phyloP scores from a whole-genome alignment of 345 rosid genomes.

The Linum usitatissimum region DNA sequence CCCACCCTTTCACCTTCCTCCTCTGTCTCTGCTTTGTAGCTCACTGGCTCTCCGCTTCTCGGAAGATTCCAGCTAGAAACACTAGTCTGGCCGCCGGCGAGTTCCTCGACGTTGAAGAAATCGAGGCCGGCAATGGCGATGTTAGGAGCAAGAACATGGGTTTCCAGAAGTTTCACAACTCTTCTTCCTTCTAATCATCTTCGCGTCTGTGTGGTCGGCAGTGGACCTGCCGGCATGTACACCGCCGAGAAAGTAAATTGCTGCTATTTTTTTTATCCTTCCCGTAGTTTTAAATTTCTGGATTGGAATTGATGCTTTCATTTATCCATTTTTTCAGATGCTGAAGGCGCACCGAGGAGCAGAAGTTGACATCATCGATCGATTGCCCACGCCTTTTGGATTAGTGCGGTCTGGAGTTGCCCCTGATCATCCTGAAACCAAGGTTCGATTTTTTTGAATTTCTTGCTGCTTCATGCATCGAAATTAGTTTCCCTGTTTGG shows the following conservation, averaged over 20 bases:
- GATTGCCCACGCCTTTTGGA: conserved; percentile 84
- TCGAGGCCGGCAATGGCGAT: not conserved
- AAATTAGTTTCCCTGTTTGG: not conserved
- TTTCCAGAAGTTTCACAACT: not conserved
- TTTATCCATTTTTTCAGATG: conserved; percentile 28
- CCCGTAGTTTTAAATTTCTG: too few species aligned
- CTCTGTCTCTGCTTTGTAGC: too few species aligned
- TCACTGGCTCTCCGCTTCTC: too few species aligned
- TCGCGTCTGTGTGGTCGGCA: conserved; percentile 4
- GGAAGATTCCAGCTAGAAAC: too few species aligned
- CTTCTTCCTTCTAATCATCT: not conserved
- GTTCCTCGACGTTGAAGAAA: too few species aligned
- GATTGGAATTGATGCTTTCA: not conserved
- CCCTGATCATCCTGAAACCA: conserved; percentile 94
- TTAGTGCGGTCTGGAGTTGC: conserved; percentile 96
- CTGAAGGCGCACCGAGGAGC: conserved; percentile 58
- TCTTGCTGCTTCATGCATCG: not conserved
- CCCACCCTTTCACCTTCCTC: too few species aligned
- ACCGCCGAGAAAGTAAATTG: conserved; percentile 2
- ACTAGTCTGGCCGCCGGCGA: too few species aligned
- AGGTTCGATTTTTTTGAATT: conserved; percentile 28
- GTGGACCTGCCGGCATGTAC: conserved; percentile 5
- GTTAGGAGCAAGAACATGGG: not conserved
- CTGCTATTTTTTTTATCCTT: too few species aligned
- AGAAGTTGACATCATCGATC: conserved; percentile 66